Base-by-base conservation (phyloP, 2,329 filamentous ascomycete species). In the Penicillium frequentans region DNA sequence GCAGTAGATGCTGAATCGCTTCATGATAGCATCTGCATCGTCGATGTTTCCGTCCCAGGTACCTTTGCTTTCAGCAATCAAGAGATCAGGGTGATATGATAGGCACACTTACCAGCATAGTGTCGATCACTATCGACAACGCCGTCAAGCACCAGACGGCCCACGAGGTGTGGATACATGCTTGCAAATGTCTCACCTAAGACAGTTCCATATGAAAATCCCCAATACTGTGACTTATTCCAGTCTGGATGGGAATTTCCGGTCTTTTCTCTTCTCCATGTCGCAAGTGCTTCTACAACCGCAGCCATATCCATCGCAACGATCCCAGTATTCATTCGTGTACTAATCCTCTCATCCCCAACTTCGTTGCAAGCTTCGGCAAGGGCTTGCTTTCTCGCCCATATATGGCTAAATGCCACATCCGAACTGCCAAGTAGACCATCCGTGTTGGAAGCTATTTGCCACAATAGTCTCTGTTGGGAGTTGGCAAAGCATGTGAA, bases 11-110 rank as follows among this genome's bases (percentile, higher is more conserved):
- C 82, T 84, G 56, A 87, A 86, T 19, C 73, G 78, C 1, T 77
- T 69, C 63, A 85, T 77, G 6, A 82, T 78, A 51, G 78, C 75
- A 66, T 87, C 84, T 14, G 81, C 79, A 62, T 86, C 81, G n/a
- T 73, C 73, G 7, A 84, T 64, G 51, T 79, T 75, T 27, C 75
- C 72, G 55, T 76, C 80, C 82, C 81, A 85, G 11, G 33, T 37
- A 3, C 33, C 33, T 37, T n/a, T n/a, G 3, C 3, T n/a, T 37
- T 37, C 16, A 37, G 27, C 10, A 29, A 37, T 16, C 7, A 37
- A 2, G 1, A n/a, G 33, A 37, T 16, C 6, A 1, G 33, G 1
- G 7, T 35, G 16, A 9, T 16, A 35, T 35, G 33, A 1, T 8
- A 23, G 29, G 10, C 29, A 37, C 33, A 37, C 16, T 37, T 37